Evolutionary conservation across 768 basidiomycete genomes (phyloP).

Genomic region (Boletellus sp.): DNA sequence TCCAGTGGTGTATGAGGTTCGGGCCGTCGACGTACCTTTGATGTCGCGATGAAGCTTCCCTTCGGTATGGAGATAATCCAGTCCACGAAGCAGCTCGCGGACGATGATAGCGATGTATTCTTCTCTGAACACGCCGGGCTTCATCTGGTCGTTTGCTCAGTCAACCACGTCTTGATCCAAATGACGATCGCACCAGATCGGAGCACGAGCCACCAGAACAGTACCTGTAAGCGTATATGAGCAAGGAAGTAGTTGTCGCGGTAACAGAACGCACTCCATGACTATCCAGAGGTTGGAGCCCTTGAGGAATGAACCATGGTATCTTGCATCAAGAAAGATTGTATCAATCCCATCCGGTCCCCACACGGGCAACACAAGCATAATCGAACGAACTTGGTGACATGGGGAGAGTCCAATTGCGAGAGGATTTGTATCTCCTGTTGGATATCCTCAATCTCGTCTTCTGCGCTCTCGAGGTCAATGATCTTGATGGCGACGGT

Average conservation of each 20-base stretch:
- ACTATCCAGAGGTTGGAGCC: conserved; percentile 98
- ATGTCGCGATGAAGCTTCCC: conserved; percentile 99
- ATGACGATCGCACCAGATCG: conserved; percentile 66
- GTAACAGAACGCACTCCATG: conserved; percentile 70
- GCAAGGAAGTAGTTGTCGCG: neutral
- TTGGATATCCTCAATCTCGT: conserved; percentile 99
- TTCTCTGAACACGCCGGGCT: conserved; percentile 95
- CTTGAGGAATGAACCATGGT: conserved; percentile 94
- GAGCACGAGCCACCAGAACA: conserved; percentile 98
- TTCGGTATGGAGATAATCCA: conserved; percentile 94
- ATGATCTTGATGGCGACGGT: conserved; percentile 99
- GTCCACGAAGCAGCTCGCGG: conserved; percentile 83
- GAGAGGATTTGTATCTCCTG: conserved; percentile 98
- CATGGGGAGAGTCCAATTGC: conserved; percentile 92
- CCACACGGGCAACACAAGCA: conserved; percentile 19
- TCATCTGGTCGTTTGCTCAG: conserved; percentile 64
- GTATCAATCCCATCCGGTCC: conserved; percentile 34
- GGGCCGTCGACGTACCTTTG: conserved; percentile 62
- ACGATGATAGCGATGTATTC: conserved; percentile 98
- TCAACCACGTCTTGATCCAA: conserved; percentile 1
- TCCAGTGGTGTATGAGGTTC: neutral
- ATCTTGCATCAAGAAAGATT: conserved; percentile 46
- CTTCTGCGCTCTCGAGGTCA: conserved; percentile 97
- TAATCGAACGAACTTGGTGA: conserved; percentile 75
- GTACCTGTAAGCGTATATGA: conserved; percentile 51